Base-by-base conservation (phyloP, 2,329 filamentous ascomycete genomes). In the Leptographium lundbergii region DNA sequence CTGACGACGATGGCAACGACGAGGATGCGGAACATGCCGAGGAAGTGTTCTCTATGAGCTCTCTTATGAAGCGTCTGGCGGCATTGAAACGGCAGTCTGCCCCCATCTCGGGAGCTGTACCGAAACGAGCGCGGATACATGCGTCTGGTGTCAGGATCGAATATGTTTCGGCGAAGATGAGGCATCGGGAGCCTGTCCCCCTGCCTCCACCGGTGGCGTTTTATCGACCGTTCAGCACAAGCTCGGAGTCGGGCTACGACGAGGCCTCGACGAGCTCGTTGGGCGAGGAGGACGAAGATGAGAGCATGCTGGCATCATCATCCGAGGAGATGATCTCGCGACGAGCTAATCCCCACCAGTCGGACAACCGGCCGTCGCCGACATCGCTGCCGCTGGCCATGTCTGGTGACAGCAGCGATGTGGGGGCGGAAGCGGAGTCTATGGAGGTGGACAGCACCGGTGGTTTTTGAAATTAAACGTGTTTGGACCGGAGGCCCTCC, bases 151-250 rank as follows among this genome's bases (percentile, higher is more conserved):
- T 81, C 1, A 68, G 73, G 25, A 77, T 81, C 24, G 69, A 77
- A 56, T 81, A 82, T 56, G 58, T 77, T 0, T 70, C 71, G 0
- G 71, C 70, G 2, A 70, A 69, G 7, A 69, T 79, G 56, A 74
- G 71, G 59, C 72, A 70, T 14, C 67, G 81, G 9, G 68, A 73
- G 0, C 79, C 80, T 0, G 72, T 76, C 0, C 68, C 77, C 1
- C 71, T 83, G 0, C 80, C 80, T 0, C 79, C 79, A 0, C 77
- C 80, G 0, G 73, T 75, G 3, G 76, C 77, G 60, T 82, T 79
- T 66, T 76, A 77, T 63, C 75, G 75, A 0, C 74, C 74, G 0
- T 75, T 77, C 51, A 78, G 75, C 61, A 66, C 72, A 11, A 75
- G 75, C 52, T 69, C 67, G 0, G 67, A 66, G 6, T 66, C 64